Evolutionary conservation across 768 basidiomycete species (phyloP).

Genomic region (Amanita rimosa): DNA sequence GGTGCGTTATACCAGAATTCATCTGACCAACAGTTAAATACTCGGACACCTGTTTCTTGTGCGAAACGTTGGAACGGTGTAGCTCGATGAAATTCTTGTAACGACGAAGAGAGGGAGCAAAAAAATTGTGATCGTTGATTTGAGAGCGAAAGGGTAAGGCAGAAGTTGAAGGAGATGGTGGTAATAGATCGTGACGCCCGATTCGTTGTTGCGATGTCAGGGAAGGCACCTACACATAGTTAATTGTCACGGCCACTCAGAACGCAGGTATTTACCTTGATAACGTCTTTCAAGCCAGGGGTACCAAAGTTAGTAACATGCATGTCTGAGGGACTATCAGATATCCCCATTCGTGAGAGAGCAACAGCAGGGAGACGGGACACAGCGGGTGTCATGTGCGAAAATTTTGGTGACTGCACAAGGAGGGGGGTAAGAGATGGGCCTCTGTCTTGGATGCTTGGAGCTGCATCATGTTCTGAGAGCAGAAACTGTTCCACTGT

Average conservation of each 20-base stretch:
- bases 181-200: conserved; percentile 57
- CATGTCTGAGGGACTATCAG: conserved; percentile 14
- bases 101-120: background rate
- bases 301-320: conserved; percentile 19
- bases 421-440: background rate
- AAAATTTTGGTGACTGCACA: background rate
- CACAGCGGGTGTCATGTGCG: background rate
- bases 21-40: background rate
- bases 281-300: conserved; percentile 60
- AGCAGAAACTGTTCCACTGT: background rate
- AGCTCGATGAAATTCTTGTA: background rate
- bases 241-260: conserved; percentile 1
- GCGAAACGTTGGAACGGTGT: background rate
- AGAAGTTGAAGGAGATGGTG: conserved; percentile 56
- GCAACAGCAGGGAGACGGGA: background rate
- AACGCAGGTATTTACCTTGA: conserved; percentile 38
- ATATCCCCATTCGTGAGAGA: background rate
- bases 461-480: background rate
- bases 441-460: background rate
- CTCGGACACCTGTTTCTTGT: background rate
- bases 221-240: conserved; percentile 40
- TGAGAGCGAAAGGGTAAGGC: conserved; percentile 15
- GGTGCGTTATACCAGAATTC: background rate
- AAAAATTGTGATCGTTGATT: background rate
- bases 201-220: conserved; percentile 61